Evolutionary conservation across 176 grass and related monocot species (phyloP).

Genomic region (Triticum dicoccoides): DNA sequence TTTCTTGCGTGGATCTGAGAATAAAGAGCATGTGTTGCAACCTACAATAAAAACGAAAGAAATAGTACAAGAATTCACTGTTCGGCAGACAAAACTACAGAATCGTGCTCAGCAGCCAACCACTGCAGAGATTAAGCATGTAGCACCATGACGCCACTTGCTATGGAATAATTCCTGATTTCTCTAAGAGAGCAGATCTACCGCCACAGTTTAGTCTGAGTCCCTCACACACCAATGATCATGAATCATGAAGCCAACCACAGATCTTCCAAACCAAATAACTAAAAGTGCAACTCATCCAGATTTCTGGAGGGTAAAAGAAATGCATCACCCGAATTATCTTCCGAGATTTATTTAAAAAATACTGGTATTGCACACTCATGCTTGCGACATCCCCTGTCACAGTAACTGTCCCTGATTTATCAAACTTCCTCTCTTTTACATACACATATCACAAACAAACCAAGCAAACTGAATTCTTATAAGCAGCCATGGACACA

Average conservation of each 20-base stretch:
- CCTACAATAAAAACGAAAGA: neutral
- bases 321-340: neutral
- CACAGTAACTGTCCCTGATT: too few species aligned
- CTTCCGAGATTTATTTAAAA: neutral
- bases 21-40: neutral
- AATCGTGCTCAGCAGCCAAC: neutral
- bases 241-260: neutral
- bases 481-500: neutral
- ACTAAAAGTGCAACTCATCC: too few species aligned
- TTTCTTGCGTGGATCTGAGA: neutral
- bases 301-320: too few species aligned
- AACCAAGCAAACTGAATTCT: neutral
- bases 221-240: neutral
- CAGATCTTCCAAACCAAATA: neutral
- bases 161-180: neutral
- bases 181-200: neutral
- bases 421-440: too few species aligned
- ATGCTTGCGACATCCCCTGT: neutral
- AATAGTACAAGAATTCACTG: neutral
- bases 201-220: neutral
- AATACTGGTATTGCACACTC: neutral
- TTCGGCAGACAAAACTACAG: neutral
- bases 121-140: neutral
- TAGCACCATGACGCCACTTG: neutral
- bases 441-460: neutral